These are phyloP conservation scores for Telfairia occidentalis DNA, from an alignment of 331 rosid species.

Conservation along the genomic window DNA sequence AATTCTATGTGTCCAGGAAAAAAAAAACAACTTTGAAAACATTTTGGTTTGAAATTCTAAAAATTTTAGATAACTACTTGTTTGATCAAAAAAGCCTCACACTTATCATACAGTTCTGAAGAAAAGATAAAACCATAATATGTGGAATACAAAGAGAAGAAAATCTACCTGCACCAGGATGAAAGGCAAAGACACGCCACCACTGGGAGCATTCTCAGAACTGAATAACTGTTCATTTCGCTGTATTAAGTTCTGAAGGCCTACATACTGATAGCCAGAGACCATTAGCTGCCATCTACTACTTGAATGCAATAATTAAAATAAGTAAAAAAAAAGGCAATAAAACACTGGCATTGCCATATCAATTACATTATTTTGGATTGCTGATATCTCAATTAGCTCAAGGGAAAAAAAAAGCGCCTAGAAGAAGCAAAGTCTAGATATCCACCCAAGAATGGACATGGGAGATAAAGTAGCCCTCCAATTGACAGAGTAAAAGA, in stretches of 20 bases:
- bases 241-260: conserved; percentile 71
- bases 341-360: not conserved
- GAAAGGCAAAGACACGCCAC: conserved; percentile 85
- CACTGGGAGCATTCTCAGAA: conserved; percentile 68
- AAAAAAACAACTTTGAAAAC: not conserved
- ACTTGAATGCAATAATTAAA: not conserved
- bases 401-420: not conserved
- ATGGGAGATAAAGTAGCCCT: not conserved
- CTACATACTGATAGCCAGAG: conserved; percentile 40
- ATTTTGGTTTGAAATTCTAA: not conserved
- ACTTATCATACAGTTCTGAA: not conserved
- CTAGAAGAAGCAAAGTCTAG: not conserved
- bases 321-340: not conserved
- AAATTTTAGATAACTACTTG: not conserved
- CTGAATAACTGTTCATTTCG: conserved; percentile 66
- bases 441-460: not conserved
- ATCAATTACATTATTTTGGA: not conserved
- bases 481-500: not conserved
- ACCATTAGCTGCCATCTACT: conserved; percentile 12
- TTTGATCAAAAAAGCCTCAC: not conserved
- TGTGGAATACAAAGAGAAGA: conserved; percentile 9
- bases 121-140: conserved; percentile 1
- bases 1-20: not conserved
- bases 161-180: conserved; percentile 71
- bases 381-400: not conserved